These are phyloP conservation scores for Elsinoe perseae DNA, from an alignment of 2,329 filamentous ascomycete species.

Conservation along the genomic window DNA sequence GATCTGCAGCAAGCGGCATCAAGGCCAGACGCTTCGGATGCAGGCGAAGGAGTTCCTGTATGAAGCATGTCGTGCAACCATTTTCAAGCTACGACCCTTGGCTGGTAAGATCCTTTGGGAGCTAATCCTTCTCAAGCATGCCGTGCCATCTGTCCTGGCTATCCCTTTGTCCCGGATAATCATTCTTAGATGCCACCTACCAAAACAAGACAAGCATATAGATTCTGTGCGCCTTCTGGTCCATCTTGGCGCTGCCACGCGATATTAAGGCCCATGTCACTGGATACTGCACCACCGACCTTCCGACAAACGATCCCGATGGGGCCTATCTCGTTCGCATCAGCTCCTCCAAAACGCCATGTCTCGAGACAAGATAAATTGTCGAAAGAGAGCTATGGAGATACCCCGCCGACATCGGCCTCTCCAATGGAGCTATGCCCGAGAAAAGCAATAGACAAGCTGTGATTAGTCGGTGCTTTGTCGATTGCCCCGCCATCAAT, in stretches of 20 bases:
- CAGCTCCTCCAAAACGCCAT: slow-evolving; percentile 1
- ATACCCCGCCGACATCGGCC: slow-evolving; percentile 14
- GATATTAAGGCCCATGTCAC: slow-evolving; percentile 10
- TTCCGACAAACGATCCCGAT: neutral
- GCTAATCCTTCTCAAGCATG: slow-evolving; percentile 3
- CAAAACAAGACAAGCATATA: neutral
- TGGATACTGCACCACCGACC: neutral
- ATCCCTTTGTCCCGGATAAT: neutral
- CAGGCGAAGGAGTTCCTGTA: neutral
- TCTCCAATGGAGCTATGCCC: slow-evolving; percentile 7
- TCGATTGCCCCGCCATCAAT: slow-evolving; percentile 14
- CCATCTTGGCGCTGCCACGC: slow-evolving; percentile 6
- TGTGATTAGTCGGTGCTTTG: slow-evolving; percentile 1
- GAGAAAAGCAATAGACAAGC: slow-evolving; percentile 15
- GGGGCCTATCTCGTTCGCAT: slow-evolving; percentile 3
- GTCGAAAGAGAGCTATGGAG: neutral
- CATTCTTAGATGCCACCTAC: slow-evolving; percentile 8
- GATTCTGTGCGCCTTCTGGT: neutral
- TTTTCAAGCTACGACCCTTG: neutral
- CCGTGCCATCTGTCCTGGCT: slow-evolving; percentile 7
- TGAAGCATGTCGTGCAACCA: neutral
- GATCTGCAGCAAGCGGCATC: neutral
- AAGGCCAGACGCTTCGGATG: neutral
- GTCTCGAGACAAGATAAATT: neutral
- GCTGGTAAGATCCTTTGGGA: neutral